Conservation (phyloP, 2,329 filamentous ascomycete genomes). For the Apiospora kogelbergensis region DNA sequence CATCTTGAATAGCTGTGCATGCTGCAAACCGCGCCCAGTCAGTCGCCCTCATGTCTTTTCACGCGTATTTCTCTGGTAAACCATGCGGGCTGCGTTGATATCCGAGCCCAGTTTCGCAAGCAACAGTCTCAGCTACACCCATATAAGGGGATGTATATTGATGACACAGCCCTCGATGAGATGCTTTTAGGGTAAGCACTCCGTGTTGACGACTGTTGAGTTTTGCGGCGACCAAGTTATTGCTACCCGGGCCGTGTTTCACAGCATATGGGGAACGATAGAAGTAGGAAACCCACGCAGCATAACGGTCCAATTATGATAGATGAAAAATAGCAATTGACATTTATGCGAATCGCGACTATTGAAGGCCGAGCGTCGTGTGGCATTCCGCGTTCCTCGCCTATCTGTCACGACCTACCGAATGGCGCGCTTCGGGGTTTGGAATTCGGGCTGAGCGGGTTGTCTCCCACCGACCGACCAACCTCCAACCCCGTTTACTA, state of each 20-base stretch:
- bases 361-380: neutral
- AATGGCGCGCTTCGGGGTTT: slow-evolving; percentile 1
- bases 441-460: neutral
- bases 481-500: neutral
- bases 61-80: neutral
- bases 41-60: neutral
- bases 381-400: neutral
- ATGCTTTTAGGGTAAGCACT: neutral
- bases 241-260: neutral
- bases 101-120: neutral
- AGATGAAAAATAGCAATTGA: neutral
- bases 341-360: neutral
- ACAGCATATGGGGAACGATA: neutral
- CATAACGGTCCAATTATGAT: neutral
- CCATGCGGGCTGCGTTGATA: neutral
- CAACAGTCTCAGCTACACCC: neutral
- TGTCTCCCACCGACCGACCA: neutral
- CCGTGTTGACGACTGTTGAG: neutral
- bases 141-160: neutral
- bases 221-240: neutral
- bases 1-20: neutral
- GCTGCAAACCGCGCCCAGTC: neutral
- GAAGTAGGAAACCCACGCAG: neutral
- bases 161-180: neutral
- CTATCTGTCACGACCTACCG: neutral